These are phyloP conservation scores for Xylaria scruposa DNA, from an alignment of 495 filamentous ascomycete species.

Conservation along the genomic window DNA sequence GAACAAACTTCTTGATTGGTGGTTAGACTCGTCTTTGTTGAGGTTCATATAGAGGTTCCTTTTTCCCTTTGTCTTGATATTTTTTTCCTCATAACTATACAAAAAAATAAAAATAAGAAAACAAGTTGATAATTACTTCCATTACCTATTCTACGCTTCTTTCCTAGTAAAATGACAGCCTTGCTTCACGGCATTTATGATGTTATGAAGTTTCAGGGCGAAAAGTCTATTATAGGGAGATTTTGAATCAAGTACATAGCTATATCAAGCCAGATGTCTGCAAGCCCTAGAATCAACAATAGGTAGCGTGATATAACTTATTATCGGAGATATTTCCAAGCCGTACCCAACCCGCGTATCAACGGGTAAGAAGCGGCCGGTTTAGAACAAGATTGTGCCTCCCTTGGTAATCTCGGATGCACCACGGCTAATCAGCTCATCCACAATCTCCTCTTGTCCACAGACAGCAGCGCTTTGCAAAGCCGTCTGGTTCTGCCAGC, in stretches of 20 bases:
- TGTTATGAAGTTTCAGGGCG: not conserved
- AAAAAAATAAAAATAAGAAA: not conserved
- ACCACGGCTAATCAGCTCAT: slow-evolving; percentile 4
- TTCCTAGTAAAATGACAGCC: not conserved
- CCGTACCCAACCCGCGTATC: not conserved
- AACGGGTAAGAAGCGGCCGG: not conserved
- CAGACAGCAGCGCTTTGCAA: slow-evolving; percentile 23
- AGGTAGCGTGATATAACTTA: too few relatives aligned
- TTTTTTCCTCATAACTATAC: not conserved
- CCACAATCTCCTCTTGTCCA: slow-evolving; percentile 21
- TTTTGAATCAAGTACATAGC: not conserved
- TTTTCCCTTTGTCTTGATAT: not conserved
- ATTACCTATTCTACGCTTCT: not conserved
- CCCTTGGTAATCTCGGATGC: slow-evolving; percentile 9
- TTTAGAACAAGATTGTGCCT: slow-evolving; percentile 25
- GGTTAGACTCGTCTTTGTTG: not conserved
- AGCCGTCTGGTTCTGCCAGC: slow-evolving; percentile 26
- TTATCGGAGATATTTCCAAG: too few relatives aligned
- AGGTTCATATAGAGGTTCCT: not conserved
- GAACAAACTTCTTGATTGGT: not conserved
- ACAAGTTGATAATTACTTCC: not conserved
- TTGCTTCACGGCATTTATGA: not conserved
- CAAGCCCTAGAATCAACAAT: not conserved
- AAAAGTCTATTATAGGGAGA: not conserved
- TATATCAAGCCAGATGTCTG: not conserved